Percentiles rank a stretch among this genome's conserved stretches.
phyloP scores from a whole-genome alignment of 106 monocot genomes.

The Apostasia ramifera region DNA sequence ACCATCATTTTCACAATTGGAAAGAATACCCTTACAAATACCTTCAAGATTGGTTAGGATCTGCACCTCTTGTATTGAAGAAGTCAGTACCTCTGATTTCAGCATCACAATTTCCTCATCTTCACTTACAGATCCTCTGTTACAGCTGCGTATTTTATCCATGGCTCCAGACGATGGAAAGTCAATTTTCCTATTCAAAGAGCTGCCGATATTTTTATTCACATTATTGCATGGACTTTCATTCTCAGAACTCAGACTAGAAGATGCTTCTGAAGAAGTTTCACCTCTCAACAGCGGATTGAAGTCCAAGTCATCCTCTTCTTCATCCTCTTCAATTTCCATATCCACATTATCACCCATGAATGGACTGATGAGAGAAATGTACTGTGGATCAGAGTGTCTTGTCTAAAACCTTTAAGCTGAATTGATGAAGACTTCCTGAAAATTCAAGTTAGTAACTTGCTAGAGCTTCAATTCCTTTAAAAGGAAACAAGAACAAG shows the following conservation, averaged over 20 bases:
- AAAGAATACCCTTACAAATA: background rate
- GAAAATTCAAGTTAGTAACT: too few relatives aligned
- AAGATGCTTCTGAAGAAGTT: constrained; percentile 49
- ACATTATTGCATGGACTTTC: constrained; percentile 13
- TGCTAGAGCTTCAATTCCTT: too few relatives aligned
- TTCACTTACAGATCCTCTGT: constrained; percentile 15
- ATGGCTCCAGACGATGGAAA: constrained; percentile 3
- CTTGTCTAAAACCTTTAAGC: too few relatives aligned
- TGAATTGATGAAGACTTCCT: too few relatives aligned
- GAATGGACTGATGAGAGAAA: background rate
- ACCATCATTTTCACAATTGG: constrained; percentile 4
- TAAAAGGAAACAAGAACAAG: too few relatives aligned
- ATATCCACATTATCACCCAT: constrained; percentile 19
- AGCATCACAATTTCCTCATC: constrained; percentile 30
- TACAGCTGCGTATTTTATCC: background rate
- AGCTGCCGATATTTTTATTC: constrained; percentile 2
- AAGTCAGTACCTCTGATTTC: background rate
- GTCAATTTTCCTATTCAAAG: constrained; percentile 5
- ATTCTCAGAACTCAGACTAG: constrained; percentile 62
- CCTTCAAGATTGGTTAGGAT: background rate
- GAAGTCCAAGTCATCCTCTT: constrained; percentile 67
- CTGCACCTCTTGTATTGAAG: background rate
- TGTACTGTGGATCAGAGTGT: too few relatives aligned
- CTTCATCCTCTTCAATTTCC: constrained; percentile 55
- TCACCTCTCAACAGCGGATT: constrained; percentile 53